phyloP scores from a whole-genome alignment of 139 green algal genomes.

The Chlorella sp. region DNA sequence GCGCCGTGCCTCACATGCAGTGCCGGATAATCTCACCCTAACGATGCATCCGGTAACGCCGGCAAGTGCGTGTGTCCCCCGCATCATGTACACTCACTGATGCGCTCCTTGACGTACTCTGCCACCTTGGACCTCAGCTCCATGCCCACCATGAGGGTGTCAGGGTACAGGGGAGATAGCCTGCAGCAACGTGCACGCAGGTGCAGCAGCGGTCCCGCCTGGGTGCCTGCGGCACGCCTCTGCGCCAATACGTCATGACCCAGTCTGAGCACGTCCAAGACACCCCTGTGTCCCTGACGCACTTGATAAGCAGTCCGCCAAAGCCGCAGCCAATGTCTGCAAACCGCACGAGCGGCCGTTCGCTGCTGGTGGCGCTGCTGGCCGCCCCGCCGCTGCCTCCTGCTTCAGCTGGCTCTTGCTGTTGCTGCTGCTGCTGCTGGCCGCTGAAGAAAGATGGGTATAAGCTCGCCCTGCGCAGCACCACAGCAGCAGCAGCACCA shows the following conservation, averaged over 20 bases:
- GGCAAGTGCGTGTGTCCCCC: too few relatives aligned
- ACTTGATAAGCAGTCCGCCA: slow-evolving; percentile 87
- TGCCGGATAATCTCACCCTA: too few relatives aligned
- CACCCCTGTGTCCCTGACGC: slow-evolving; percentile 1
- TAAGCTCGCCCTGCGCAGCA: not conserved
- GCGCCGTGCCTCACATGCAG: too few relatives aligned
- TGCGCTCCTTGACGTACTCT: slow-evolving; percentile 87
- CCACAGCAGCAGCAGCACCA: too few relatives aligned
- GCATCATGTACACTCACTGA: slow-evolving; percentile 51
- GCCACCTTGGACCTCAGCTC: slow-evolving; percentile 93
- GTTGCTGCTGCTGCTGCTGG: slow-evolving; percentile 1
- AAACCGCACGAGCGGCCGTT: slow-evolving; percentile 57
- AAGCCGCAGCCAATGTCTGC: slow-evolving; percentile 97
- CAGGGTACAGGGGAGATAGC: slow-evolving; percentile 78
- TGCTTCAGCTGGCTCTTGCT: not conserved
- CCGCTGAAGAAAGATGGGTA: not conserved
- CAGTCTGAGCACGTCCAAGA: too few relatives aligned
- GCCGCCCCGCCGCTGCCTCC: not conserved
- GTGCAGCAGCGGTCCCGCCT: too few relatives aligned
- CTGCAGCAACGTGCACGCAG: too few relatives aligned
- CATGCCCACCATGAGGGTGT: slow-evolving; percentile 92
- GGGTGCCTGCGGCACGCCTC: too few relatives aligned
- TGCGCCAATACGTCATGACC: too few relatives aligned
- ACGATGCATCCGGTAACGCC: too few relatives aligned
- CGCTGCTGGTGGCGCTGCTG: not conserved